Conservation (phyloP, 495 filamentous ascomycete species). For the Thermothielavioides terrestris region DNA sequence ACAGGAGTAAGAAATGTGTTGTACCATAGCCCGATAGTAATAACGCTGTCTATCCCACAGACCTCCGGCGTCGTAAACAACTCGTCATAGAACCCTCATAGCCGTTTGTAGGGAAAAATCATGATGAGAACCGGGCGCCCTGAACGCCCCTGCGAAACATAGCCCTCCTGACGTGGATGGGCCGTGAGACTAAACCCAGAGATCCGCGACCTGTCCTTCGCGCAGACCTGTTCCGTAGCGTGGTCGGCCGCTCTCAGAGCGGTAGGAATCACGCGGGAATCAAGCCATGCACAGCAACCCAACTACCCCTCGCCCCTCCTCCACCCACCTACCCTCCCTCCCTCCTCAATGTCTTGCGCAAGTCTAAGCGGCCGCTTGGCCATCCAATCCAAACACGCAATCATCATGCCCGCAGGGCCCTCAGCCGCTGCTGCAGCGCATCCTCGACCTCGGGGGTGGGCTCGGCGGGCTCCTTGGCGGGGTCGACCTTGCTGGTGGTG, state of each 20-base stretch:
- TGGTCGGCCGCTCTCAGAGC: not conserved
- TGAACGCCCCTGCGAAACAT: not conserved
- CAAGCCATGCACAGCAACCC: not conserved
- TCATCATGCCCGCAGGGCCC: conserved; percentile 43
- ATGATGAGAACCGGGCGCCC: not conserved
- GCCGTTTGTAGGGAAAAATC: not conserved
- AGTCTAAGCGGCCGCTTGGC: no score
- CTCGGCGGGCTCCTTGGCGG: conserved; percentile 37
- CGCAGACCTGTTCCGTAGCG: no score
- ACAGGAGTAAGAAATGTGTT: no score
- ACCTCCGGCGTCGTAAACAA: not conserved
- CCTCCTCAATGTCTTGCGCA: not conserved
- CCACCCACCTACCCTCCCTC: not conserved
- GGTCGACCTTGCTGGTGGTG: conserved; percentile 45
- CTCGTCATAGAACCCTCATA: not conserved
- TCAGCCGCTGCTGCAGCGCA: conserved; percentile 49
- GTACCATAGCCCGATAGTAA: not conserved
- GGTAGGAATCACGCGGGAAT: not conserved
- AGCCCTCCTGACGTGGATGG: not conserved
- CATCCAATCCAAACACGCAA: not conserved
- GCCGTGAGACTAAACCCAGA: not conserved
- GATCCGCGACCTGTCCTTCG: not conserved
- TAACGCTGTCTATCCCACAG: not conserved
- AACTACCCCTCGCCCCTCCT: not conserved
- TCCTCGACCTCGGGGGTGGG: conserved; percentile 56